Evolutionary conservation across 2,329 filamentous ascomycete species (phyloP), one percentile per base, ranked within the genome.

Genomic region (Fusarium protoensiforme): DNA sequence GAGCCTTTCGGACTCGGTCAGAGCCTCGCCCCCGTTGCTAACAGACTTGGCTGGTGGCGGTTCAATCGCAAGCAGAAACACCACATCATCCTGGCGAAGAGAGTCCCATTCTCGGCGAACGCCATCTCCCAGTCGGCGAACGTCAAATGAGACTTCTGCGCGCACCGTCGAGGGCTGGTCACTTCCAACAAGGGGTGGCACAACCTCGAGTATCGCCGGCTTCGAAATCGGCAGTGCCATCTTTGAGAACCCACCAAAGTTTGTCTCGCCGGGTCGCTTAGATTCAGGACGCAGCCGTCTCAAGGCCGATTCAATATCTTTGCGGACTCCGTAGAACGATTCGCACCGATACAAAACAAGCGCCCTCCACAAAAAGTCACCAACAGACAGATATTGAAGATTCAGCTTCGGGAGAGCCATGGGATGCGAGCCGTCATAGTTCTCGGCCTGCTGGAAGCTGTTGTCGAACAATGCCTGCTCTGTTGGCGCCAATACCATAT

Each of bases 321-420:
- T 96, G 53, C 95, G 91, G 68, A 99, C 96, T 68, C 94, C 94
- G 81, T 97, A 98, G 80, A 98, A 98, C 0, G 96, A 90, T 81
- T 99, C 96, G 67, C 92, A 93, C 43, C 96, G 91, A 80, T 98
- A 96, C 10, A 99, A 86, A 16, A 97, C 88, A 78, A 98, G 92
- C 0, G 96, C 95, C 71, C 97, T 90, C 95, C 95, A 99, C n/a
- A 99, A 84, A 77, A 99, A 99, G 81, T 99, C 96, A 4, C 95
- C 95, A 59, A 98, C 91, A 4, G 95, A 97, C 16, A 99, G 87
- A 82, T 99, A 99, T 79, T 99, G 96, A 31, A 99, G 85, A 77
- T 98, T 99, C 53, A 98, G 84, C 81, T 99, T 99, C 4, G 96
- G 96, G 48, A 99, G 91, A 4, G 96, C 94, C 66, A 99, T 87